Percentiles rank a stretch among this genome's conserved stretches.
Conservation (phyloP, 345 rosid species). For the Balakata baccata region DNA sequence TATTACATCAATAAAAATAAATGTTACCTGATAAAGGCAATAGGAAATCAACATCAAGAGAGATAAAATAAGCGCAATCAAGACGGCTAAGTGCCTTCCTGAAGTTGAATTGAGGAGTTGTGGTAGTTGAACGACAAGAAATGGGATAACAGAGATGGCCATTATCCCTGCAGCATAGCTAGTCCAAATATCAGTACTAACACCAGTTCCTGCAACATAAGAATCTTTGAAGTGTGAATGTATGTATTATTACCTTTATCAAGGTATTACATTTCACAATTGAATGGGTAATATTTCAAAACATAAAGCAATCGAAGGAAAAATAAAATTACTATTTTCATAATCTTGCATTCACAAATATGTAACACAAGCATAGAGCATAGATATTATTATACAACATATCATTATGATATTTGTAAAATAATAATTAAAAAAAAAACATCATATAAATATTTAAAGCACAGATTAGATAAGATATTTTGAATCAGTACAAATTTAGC, state of each 20-base stretch:
- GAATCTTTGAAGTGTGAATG: background rate
- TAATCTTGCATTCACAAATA: background rate
- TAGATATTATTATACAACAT: background rate
- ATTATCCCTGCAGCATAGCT: constrained; percentile 79
- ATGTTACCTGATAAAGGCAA: constrained; percentile 81
- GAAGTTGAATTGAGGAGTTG: constrained; percentile 64
- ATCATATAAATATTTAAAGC: background rate
- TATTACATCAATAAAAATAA: background rate
- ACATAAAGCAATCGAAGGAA: background rate
- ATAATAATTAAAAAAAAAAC: background rate
- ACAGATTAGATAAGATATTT: too few relatives aligned
- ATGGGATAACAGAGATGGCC: constrained; percentile 78
- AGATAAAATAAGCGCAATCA: constrained; percentile 63
- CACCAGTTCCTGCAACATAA: constrained; percentile 25
- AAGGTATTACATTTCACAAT: background rate
- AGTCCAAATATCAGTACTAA: constrained; percentile 75
- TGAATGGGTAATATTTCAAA: background rate
- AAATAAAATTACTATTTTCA: background rate
- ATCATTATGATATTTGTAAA: background rate
- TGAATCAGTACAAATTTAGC: background rate
- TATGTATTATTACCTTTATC: background rate
- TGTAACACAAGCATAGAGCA: background rate
- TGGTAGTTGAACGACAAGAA: constrained; percentile 75
- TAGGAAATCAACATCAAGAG: constrained; percentile 59
- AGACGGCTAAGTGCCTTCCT: constrained; percentile 63